These are phyloP conservation scores for Silybum marianum DNA, from an alignment of 129 eudicot species.

Conservation along the genomic window DNA sequence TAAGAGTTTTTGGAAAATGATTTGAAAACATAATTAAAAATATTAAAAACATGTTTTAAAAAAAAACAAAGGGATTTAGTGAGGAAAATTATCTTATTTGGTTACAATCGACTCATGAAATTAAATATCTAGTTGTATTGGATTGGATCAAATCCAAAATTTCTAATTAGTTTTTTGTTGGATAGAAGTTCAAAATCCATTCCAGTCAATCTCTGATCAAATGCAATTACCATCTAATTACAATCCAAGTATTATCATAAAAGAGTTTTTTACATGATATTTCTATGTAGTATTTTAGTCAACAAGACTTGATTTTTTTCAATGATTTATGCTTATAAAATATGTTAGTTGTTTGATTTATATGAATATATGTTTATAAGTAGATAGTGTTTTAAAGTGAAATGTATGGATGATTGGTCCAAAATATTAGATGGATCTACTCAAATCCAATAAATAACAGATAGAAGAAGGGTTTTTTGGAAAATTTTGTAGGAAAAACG, in stretches of 20 bases:
- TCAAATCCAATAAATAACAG: too few species aligned
- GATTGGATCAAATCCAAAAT: neutral
- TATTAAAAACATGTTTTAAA: too few species aligned
- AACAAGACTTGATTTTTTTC: neutral
- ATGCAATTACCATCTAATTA: neutral
- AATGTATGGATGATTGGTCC: neutral
- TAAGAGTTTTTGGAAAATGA: neutral
- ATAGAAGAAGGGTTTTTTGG: too few species aligned
- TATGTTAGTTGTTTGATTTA: neutral
- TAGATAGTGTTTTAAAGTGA: neutral
- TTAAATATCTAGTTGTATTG: neutral
- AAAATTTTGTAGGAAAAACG: too few species aligned
- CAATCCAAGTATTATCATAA: neutral
- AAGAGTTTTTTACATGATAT: too few species aligned
- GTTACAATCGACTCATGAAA: neutral
- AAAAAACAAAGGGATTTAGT: neutral
- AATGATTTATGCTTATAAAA: neutral
- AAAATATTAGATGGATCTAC: too few species aligned
- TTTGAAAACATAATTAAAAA: too few species aligned
- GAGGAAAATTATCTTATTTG: too few species aligned
- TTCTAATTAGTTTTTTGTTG: neutral
- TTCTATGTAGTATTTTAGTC: neutral
- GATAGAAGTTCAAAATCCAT: neutral
- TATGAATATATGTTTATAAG: neutral
- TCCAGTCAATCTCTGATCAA: neutral